Evolutionary conservation across 2,329 filamentous ascomycete genomes (phyloP).

Genomic region (Colletotrichum coccodes): DNA sequence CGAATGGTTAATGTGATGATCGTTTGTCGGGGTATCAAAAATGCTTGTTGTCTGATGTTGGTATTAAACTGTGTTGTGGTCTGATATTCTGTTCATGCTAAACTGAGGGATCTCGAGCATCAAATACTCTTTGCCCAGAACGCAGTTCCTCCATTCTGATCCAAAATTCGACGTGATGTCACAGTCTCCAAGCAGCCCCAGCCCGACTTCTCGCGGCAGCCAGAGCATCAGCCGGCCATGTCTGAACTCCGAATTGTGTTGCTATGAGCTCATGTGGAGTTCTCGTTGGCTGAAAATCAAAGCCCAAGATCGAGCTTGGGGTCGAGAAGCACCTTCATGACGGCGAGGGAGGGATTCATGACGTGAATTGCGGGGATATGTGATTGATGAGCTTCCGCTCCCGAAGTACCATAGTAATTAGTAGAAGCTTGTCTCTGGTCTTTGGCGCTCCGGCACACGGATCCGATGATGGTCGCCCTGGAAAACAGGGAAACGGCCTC

Average conservation of each 20-base stretch:
- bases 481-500: slow-evolving; percentile 31
- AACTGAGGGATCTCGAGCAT: slow-evolving; percentile 3
- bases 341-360: slow-evolving; percentile 31
- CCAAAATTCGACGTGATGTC: slow-evolving; percentile 14
- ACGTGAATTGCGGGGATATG: slow-evolving; percentile 23
- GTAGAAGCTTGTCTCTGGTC: slow-evolving; percentile 15
- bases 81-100: background rate
- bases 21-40: background rate
- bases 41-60: background rate
- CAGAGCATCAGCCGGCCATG: slow-evolving; percentile 1
- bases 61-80: background rate
- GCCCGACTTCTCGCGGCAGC: slow-evolving; percentile 1
- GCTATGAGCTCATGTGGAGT: slow-evolving; percentile 34
- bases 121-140: slow-evolving; percentile 7
- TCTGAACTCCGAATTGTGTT: slow-evolving; percentile 5
- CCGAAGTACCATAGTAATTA: no score
- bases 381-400: slow-evolving; percentile 1
- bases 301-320: background rate
- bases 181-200: background rate
- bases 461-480: slow-evolving; percentile 26
- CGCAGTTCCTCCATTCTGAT: background rate
- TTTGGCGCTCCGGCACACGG: slow-evolving; percentile 24
- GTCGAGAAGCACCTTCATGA: slow-evolving; percentile 14
- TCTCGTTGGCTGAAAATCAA: background rate
- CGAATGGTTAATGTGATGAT: background rate